Evolutionary conservation across 768 basidiomycete species (phyloP), one percentile per base, ranked within the genome.

Genomic region (Tylopilus rubrobrunneus): DNA sequence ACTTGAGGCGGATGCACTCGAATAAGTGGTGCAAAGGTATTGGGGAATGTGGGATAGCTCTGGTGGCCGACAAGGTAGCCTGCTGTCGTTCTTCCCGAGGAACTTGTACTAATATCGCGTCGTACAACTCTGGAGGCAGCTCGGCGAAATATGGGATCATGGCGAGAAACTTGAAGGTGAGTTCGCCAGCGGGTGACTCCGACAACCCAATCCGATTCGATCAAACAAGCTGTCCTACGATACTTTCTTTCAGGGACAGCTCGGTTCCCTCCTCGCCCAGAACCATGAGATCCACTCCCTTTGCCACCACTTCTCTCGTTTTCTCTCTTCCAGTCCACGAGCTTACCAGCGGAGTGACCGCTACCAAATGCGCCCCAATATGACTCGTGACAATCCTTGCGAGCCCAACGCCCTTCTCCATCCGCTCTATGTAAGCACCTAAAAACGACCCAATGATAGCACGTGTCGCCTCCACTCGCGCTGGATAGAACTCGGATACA

Each of bases 61-160:
- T 75, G 8, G 75, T 75, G 45, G 95, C 75, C 1, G 87, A 71
- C 25, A 87, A 67, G 10, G 83, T 71, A 1, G 84, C 79, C 9
- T 71, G 69, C 53, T 85, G 84, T 14, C 78, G 71, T 34, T 75
- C 69, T 9, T 71, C 53, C 0, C 72, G 61, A 2, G 81, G 74
- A 17, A 91, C 56, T 17, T 79, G 75, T 19, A 68, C 63, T 41
- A 92, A 69, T 60, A 91, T 83, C 15, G 72, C 68, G 17, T 77
- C 73, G 66, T 86, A 85, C 8, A 92, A 73, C 67, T 92, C 89
- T 4, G 81, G 65, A 9, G 90, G 89, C 21, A 92, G 71, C 28
- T 55, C 62, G 28, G 63, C 64, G 45, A 76, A 52, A 34, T 46
- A 57, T 39, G 57, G 55, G 8, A 48, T 49, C 62, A 66, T 68